Percentiles rank a stretch among this genome's conserved stretches.
These are phyloP conservation scores for Rhizopus sp. DNA, from an alignment of 371 early-diverging fungal species.

Conservation along the genomic window DNA sequence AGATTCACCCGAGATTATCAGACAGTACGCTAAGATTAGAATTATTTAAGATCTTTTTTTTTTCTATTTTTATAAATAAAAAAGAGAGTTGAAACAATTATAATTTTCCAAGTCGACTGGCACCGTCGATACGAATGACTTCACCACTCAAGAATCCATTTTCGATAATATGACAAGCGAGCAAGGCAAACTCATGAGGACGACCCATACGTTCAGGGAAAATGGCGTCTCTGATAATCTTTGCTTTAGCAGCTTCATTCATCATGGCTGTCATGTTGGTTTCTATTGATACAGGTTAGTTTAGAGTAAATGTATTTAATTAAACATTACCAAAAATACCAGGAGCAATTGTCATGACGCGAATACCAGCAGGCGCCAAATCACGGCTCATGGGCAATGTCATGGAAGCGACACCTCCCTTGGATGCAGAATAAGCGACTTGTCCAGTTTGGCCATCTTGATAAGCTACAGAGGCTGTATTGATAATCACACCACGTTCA, in stretches of 20 bases:
- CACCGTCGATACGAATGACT: conserved; percentile 61
- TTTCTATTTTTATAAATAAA: background rate
- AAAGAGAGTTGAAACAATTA: conserved; percentile 10
- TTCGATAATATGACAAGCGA: conserved; percentile 57
- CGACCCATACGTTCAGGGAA: conserved; percentile 59
- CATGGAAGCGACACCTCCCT: conserved; percentile 66
- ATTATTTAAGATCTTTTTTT: conserved; percentile 8
- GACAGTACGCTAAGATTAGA: conserved; percentile 20
- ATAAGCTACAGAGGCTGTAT: conserved; percentile 61
- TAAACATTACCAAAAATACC: conserved; percentile 52
- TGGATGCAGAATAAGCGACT: conserved; percentile 59
- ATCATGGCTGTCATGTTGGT: conserved; percentile 45
- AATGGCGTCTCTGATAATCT: conserved; percentile 50
- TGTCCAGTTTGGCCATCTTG: conserved; percentile 64
- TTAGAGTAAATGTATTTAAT: conserved; percentile 2
- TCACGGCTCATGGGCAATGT: conserved; percentile 68
- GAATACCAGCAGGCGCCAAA: conserved; percentile 55
- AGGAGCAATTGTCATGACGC: conserved; percentile 63
- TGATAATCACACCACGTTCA: conserved; percentile 63
- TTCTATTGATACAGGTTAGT: conserved; percentile 16
- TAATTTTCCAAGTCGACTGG: conserved; percentile 52
- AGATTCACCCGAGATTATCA: conserved; percentile 30
- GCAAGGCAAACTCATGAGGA: conserved; percentile 49
- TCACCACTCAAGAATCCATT: conserved; percentile 63
- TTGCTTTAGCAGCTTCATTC: conserved; percentile 39